A percentile compares a stretch with the other conserved stretches of the same genome.
Conservation (phyloP, 768 basidiomycete genomes). For the Mycena leptocephala region DNA sequence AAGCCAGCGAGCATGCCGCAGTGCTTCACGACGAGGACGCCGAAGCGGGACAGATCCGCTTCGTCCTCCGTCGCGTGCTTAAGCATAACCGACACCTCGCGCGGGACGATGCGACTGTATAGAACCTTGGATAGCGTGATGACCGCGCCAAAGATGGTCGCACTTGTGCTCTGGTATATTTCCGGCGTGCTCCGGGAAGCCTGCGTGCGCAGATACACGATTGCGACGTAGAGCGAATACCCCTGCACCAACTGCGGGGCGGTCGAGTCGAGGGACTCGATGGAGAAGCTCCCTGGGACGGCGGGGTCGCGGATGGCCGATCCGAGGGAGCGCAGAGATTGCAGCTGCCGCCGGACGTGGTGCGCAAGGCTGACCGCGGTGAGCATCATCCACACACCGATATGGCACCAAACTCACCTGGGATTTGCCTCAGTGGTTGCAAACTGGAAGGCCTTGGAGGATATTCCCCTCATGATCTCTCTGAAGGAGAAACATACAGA, state of each 20-base stretch:
- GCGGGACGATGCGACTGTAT: slow-evolving; percentile 25
- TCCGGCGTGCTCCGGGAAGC: slow-evolving; percentile 21
- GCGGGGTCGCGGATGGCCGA: slow-evolving; percentile 15
- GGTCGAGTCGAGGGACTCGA: slow-evolving; percentile 13
- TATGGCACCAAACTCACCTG: slow-evolving; percentile 6
- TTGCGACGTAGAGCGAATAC: slow-evolving; percentile 28
- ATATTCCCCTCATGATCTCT: slow-evolving; percentile 52
- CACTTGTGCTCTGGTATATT: slow-evolving; percentile 30
- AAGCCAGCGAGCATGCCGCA: slow-evolving; percentile 3
- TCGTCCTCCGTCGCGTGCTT: slow-evolving; percentile 28
- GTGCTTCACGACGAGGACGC: slow-evolving; percentile 19
- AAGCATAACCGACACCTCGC: slow-evolving; percentile 19
- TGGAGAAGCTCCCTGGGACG: slow-evolving; percentile 2
- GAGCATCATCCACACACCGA: not conserved
- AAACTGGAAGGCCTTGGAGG: slow-evolving; percentile 51
- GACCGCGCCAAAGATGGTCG: slow-evolving; percentile 24
- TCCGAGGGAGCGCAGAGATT: not conserved
- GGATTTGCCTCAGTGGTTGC: not conserved
- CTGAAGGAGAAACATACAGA: slow-evolving; percentile 52
- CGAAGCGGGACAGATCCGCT: slow-evolving; percentile 21
- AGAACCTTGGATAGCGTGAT: slow-evolving; percentile 28
- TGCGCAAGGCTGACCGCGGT: slow-evolving; percentile 8
- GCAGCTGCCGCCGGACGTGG: slow-evolving; percentile 22
- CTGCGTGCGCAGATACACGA: slow-evolving; percentile 28
- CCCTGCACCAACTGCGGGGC: slow-evolving; percentile 30